These are phyloP conservation scores for Leccinum imitatum DNA, from an alignment of 768 basidiomycete species.

Conservation along the genomic window DNA sequence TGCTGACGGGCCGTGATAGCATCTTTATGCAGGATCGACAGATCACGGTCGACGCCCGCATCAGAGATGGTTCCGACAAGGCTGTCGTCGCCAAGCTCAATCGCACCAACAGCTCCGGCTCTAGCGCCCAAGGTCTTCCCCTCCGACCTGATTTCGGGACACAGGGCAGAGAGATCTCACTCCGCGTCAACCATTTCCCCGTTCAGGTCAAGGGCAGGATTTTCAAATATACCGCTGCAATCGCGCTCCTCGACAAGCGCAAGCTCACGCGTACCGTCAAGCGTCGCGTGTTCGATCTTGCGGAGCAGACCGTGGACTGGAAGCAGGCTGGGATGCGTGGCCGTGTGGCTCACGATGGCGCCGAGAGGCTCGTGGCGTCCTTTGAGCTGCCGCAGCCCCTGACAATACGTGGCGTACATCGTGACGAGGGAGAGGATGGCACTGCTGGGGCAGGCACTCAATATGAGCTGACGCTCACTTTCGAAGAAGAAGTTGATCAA, in stretches of 20 bases:
- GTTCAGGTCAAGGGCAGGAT: constrained; percentile 39
- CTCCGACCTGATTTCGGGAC: constrained; percentile 47
- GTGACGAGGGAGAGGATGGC: constrained; percentile 38
- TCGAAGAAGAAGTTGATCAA: constrained; percentile 38
- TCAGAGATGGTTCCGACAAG: constrained; percentile 39
- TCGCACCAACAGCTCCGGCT: not conserved
- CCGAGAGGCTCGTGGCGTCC: constrained; percentile 43
- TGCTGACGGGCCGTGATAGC: not conserved
- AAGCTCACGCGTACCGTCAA: constrained; percentile 36
- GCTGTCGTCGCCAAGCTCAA: constrained; percentile 27
- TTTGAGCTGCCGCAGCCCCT: constrained; percentile 41
- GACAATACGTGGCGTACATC: constrained; percentile 36
- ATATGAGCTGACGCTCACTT: constrained; percentile 42
- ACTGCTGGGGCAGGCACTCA: constrained; percentile 26
- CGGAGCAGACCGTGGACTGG: constrained; percentile 43
- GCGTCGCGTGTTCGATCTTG: constrained; percentile 44
- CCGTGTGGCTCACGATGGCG: constrained; percentile 46
- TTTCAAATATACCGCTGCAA: constrained; percentile 39
- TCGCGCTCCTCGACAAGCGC: constrained; percentile 19
- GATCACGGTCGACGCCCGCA: constrained; percentile 57
- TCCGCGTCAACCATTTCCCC: constrained; percentile 53
- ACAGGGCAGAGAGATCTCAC: constrained; percentile 36
- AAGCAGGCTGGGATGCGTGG: constrained; percentile 33
- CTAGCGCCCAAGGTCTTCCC: constrained; percentile 32
- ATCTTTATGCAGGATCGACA: constrained; percentile 36